These are phyloP conservation scores for Nicotiana tomentosiformis DNA, from an alignment of 257 asterid species.

Conservation along the genomic window DNA sequence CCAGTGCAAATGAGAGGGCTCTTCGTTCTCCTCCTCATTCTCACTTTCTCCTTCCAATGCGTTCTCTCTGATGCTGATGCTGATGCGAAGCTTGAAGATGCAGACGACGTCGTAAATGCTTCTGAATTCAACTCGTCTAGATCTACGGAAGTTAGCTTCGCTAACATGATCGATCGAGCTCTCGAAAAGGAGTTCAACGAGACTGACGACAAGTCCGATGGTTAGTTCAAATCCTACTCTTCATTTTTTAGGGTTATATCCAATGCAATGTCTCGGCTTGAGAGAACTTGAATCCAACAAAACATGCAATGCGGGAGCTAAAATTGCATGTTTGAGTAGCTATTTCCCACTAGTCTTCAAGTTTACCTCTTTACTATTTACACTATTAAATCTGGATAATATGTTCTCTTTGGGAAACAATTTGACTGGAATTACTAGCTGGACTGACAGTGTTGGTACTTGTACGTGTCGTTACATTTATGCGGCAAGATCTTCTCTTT, in stretches of 20 bases:
- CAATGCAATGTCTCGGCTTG: background rate
- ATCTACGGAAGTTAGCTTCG: conserved; percentile 44
- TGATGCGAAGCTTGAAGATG: conserved; percentile 21
- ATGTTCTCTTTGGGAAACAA: background rate
- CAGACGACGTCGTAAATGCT: conserved; percentile 24
- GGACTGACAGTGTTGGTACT: background rate
- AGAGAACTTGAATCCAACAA: background rate
- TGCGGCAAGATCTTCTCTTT: background rate
- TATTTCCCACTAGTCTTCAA: background rate
- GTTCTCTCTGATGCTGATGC: conserved; percentile 28
- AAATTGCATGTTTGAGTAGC: background rate
- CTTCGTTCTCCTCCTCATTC: conserved; percentile 9
- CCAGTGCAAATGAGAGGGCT: conserved; percentile 9
- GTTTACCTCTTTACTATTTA: background rate
- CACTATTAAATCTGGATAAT: background rate
- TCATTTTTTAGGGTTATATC: background rate
- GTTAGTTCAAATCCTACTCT: conserved; percentile 31
- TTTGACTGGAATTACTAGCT: background rate
- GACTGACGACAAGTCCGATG: conserved; percentile 58
- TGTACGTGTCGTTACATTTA: background rate
- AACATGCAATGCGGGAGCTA: background rate
- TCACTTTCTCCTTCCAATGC: conserved; percentile 16
- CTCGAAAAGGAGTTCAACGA: conserved; percentile 76
- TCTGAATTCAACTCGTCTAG: conserved; percentile 22
- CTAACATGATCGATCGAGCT: conserved; percentile 60